Evolutionary conservation across 192 early-diverging fungal genomes (phyloP).

Genomic region (Thamnidium elegans): DNA sequence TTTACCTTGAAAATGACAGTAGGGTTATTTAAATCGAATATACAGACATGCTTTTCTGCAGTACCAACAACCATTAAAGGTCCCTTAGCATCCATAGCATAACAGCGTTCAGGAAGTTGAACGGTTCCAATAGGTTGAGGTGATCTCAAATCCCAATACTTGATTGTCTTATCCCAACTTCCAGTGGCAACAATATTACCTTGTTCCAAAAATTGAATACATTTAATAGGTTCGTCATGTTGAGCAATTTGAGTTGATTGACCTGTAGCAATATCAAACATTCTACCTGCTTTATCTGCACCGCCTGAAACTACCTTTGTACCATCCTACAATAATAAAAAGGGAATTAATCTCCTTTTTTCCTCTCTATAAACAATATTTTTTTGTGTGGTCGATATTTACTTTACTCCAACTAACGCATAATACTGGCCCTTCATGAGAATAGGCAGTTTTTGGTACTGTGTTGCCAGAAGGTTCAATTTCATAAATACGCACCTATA

Average conservation of each 20-base stretch:
- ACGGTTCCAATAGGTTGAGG: constrained; percentile 72
- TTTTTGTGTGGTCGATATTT: neutral
- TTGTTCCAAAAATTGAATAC: constrained; percentile 74
- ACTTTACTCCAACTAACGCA: constrained; percentile 85
- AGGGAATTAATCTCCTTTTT: neutral
- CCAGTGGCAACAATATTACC: constrained; percentile 78
- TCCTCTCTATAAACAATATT: neutral
- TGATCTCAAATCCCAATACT: constrained; percentile 93
- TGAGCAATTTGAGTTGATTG: constrained; percentile 81
- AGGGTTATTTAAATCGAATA: constrained; percentile 84
- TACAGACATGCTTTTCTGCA: constrained; percentile 79
- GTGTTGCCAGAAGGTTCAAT: constrained; percentile 74
- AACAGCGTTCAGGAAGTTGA: constrained; percentile 81
- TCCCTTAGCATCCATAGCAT: constrained; percentile 81
- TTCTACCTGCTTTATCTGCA: constrained; percentile 82
- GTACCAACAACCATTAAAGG: constrained; percentile 89
- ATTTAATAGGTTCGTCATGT: constrained; percentile 88
- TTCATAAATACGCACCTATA: constrained; percentile 93
- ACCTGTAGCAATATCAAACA: constrained; percentile 81
- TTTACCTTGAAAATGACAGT: constrained; percentile 65
- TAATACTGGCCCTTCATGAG: constrained; percentile 81
- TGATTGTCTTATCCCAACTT: constrained; percentile 94
- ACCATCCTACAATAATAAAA: constrained; percentile 66
- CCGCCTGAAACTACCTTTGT: constrained; percentile 86
- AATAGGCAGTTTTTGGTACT: constrained; percentile 73